Percentiles rank a stretch among this genome's conserved stretches.
These are phyloP conservation scores for Pyrenopolyporus hunteri DNA, from an alignment of 495 filamentous ascomycete genomes.

Conservation along the genomic window DNA sequence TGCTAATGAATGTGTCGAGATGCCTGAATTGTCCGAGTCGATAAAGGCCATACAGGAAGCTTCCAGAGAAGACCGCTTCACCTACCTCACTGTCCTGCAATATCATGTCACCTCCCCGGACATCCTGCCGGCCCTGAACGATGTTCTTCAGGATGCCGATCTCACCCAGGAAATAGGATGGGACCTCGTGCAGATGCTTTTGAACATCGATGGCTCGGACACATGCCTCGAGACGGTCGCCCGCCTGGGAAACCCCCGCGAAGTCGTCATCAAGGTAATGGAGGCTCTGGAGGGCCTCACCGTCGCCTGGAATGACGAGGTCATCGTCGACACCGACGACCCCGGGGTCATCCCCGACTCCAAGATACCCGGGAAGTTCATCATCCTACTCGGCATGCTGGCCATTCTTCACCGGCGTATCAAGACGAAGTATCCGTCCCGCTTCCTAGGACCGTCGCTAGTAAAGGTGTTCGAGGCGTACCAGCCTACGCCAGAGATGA, in stretches of 20 bases:
- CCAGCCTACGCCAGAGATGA: slow-evolving; percentile 67
- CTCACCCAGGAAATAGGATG: slow-evolving; percentile 93
- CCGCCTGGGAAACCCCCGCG: slow-evolving; percentile 85
- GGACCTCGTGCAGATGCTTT: slow-evolving; percentile 87
- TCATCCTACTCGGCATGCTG: slow-evolving; percentile 78
- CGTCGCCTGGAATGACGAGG: slow-evolving; percentile 57
- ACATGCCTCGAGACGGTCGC: slow-evolving; percentile 78
- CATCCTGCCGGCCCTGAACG: slow-evolving; percentile 76
- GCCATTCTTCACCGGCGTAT: slow-evolving; percentile 86
- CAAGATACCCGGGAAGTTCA: slow-evolving; percentile 63
- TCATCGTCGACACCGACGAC: slow-evolving; percentile 45
- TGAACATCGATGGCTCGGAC: slow-evolving; percentile 75
- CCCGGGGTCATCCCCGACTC: slow-evolving; percentile 32
- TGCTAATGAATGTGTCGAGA: slow-evolving; percentile 6
- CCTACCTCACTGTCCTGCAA: slow-evolving; percentile 87
- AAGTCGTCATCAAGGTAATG: slow-evolving; percentile 88
- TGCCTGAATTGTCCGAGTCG: slow-evolving; percentile 40
- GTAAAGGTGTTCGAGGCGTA: slow-evolving; percentile 77
- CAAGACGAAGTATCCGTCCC: slow-evolving; percentile 86
- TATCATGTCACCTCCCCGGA: slow-evolving; percentile 75
- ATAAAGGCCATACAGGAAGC: slow-evolving; percentile 40
- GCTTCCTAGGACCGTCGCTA: slow-evolving; percentile 89
- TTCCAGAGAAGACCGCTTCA: slow-evolving; percentile 69
- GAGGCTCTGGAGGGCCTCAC: slow-evolving; percentile 68
- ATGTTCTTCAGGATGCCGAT: slow-evolving; percentile 79